These are phyloP conservation scores for Penicilliopsis zonata DNA, from an alignment of 495 filamentous ascomycete genomes.

Conservation along the genomic window DNA sequence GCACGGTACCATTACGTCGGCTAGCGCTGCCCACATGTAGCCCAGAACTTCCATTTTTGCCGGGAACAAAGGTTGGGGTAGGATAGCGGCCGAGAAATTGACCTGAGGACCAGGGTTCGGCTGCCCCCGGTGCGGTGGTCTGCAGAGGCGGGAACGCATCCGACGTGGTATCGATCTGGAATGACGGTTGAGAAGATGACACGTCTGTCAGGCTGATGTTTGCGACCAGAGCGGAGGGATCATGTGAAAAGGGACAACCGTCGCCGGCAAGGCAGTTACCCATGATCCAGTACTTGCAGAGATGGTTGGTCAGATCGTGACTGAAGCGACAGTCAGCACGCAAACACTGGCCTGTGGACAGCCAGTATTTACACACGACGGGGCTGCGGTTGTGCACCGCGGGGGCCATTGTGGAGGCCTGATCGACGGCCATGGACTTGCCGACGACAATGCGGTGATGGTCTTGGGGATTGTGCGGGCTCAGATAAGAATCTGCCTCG, in stretches of 20 bases:
- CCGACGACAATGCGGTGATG: conserved; percentile 61
- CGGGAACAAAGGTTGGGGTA: conserved; percentile 12
- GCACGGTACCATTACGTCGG: conserved; percentile 41
- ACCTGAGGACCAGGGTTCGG: conserved; percentile 51
- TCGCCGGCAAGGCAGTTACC: conserved; percentile 92
- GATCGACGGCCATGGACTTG: conserved; percentile 73
- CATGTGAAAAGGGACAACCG: conserved; percentile 95
- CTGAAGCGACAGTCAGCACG: conserved; percentile 95
- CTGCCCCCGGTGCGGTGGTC: conserved; percentile 12
- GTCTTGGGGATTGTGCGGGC: too few relatives aligned
- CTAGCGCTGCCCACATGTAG: conserved; percentile 27
- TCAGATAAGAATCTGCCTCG: too few relatives aligned
- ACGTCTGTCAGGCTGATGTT: conserved; percentile 52
- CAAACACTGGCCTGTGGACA: conserved; percentile 84
- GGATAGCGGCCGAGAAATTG: conserved; percentile 33
- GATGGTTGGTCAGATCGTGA: conserved; percentile 86
- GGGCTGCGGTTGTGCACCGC: conserved; percentile 59
- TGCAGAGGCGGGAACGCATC: conserved; percentile 82
- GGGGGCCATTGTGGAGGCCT: conserved; percentile 60
- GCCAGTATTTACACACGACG: conserved; percentile 91
- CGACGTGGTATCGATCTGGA: conserved; percentile 66
- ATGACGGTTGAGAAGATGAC: conserved; percentile 43
- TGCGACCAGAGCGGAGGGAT: conserved; percentile 70
- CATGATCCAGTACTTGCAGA: conserved; percentile 99
- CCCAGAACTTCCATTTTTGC: conserved; percentile 13